These are phyloP conservation scores for Catunica adiposa DNA, from an alignment of 2,329 filamentous ascomycete species.

Conservation along the genomic window DNA sequence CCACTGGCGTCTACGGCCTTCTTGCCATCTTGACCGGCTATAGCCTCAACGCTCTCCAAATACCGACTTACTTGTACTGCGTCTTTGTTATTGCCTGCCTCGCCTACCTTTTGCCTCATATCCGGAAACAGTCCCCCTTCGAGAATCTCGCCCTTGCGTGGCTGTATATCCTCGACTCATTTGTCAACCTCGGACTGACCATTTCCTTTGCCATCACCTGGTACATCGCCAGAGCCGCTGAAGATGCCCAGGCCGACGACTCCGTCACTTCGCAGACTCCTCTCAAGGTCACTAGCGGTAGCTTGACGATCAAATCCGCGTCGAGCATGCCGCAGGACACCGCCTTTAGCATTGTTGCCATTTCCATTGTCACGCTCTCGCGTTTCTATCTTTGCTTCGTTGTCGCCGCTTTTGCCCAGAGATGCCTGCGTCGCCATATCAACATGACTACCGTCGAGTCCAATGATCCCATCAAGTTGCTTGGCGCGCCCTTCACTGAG, in stretches of 20 bases:
- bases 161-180: conserved; percentile 67
- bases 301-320: conserved; percentile 4
- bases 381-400: conserved; percentile 72
- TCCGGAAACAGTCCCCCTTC: conserved; percentile 61
- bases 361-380: conserved; percentile 55
- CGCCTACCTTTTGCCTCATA: conserved; percentile 57
- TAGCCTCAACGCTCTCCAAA: conserved; percentile 62
- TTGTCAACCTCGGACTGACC: conserved; percentile 71
- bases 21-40: conserved; percentile 80
- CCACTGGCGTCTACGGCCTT: conserved; percentile 77
- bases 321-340: conserved; percentile 34
- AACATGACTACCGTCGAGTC: conserved; percentile 12
- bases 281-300: conserved; percentile 8
- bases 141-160: conserved; percentile 69
- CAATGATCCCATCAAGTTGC: conserved; percentile 11
- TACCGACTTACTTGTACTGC: conserved; percentile 86
- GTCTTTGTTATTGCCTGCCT: conserved; percentile 52
- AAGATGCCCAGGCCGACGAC: conserved; percentile 11
- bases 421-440: conserved; percentile 53
- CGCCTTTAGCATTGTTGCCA: conserved; percentile 61
- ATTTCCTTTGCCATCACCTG: conserved; percentile 66
- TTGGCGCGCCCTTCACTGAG: conserved; percentile 46
- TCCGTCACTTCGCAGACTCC: conserved; percentile 13
- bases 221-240: conserved; percentile 53
- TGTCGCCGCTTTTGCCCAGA: conserved; percentile 66